Evolutionary conservation across 169 alveolate species (phyloP).

Genomic region (Plasmodium fragile): DNA sequence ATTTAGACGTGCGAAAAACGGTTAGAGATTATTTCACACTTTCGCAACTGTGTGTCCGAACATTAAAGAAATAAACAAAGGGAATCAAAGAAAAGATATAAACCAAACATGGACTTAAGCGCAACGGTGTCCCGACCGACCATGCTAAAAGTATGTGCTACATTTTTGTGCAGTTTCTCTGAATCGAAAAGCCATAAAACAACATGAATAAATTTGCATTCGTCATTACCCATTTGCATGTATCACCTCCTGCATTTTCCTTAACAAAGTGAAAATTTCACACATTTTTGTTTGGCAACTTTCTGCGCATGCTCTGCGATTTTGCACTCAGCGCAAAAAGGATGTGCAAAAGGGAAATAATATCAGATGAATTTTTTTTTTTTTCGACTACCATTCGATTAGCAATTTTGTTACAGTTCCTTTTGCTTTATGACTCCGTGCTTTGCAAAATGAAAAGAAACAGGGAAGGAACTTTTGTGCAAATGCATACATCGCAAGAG

Average conservation of each 20-base stretch:
- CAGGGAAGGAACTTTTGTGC: neutral
- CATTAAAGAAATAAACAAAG: neutral
- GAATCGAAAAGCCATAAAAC: neutral
- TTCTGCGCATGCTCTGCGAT: neutral
- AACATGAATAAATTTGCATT: neutral
- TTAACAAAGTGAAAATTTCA: neutral
- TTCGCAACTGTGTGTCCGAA: neutral
- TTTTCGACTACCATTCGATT: neutral
- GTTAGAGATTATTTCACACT: neutral
- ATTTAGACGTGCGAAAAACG: neutral
- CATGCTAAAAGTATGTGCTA: neutral
- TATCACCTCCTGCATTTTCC: neutral
- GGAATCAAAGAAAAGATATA: neutral
- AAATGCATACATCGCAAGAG: neutral
- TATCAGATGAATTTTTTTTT: neutral
- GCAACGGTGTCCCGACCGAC: neutral
- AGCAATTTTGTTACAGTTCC: neutral
- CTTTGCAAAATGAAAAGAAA: neutral
- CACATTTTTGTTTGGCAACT: constrained; percentile 2
- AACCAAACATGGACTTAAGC: neutral
- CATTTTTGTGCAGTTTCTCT: neutral
- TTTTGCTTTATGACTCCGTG: neutral
- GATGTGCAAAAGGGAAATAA: constrained; percentile 10
- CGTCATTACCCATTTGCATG: neutral
- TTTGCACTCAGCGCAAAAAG: neutral